Evolutionary conservation across 352 stramenopile genomes (phyloP), one percentile per base, ranked within the genome.

Genomic region (Pythium rishiriense): DNA sequence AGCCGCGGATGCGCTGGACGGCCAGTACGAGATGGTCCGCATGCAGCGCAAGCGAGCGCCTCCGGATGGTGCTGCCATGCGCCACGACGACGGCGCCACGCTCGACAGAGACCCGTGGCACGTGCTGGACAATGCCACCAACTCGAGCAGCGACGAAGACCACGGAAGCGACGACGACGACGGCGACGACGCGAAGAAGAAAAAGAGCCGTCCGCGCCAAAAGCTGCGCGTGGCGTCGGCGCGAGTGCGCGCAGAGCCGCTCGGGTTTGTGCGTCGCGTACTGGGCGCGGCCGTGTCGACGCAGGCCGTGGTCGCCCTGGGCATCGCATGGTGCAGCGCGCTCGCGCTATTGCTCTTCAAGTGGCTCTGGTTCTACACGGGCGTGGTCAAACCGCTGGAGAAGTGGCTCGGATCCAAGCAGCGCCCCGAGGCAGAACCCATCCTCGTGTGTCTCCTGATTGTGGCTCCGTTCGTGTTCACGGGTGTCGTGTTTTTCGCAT

Each of bases 281-380:
- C 15, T 47, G 9, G 19, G 31, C 25, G 29, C 54, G 7, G 56
- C 49, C 14, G 11, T 61, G 19, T 70, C 56, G 42, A 31, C 50
- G 19, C 49, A 50, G 46, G 17, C 39, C 2, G 41, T 62, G 26
- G 64, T 70, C 31, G 46, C 50, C 0, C 1, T 63, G 15, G 58
- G 64, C 33, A 35, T 71, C 22, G 35, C 59, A 5, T 66, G 64
- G 57, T 67, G 50, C 15, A 52, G 31, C 28, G 42, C 67, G 11
- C 22, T 63, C 21, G 59, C 47, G 8, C n/a, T 58, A n/a, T 29
- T 71, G 33, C 45, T 71, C 8, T 33, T 71, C 41, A 63, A 54
- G 31, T 71, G 52, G 64, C 50, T 67, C 42, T 71, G 64, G 64
- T 56, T 71, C 52, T 71, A 71, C 35, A 26, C 54, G n/a, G 21